Base-by-base conservation (phyloP, 2,329 filamentous ascomycete species). In the Aspergillus vadensis region DNA sequence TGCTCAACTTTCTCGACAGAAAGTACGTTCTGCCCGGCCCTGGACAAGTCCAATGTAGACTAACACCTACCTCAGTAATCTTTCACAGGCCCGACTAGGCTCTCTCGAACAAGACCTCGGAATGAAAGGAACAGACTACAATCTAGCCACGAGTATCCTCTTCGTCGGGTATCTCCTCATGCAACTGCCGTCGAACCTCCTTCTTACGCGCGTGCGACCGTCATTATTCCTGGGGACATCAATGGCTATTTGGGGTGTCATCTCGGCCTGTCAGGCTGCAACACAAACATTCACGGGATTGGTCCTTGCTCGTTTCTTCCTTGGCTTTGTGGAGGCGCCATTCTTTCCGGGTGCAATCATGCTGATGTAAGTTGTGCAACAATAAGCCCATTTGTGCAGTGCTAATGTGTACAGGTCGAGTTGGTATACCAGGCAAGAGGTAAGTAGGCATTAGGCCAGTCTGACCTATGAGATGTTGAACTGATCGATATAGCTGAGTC, bases 321-420 rank as follows among this genome's bases (percentile, higher is more conserved):
- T 81, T 2, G 74, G 74, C 25, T 71, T 76, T 52, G 67, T 73
- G 3, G 74, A 77, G 53, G 73, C 72, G 1, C 76, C 75, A 0
- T 88, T 88, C 72, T 77, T 88, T 14, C 87, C 87, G 0, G 87
- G 87, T 43, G 85, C 85, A 0, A 79, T 89, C 6, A 79, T 88
- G 57, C 83, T 89, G 50, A 80, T 89, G 51, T 71, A 54, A 5
- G 55, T 61, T 21, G 6, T 32, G 14, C 2, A 21, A 17, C 9
- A 8, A 23, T 44, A 17, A 39, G 36, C 27, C 4, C 8, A 19
- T 43, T 17, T 17, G 15, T 10, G 14, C 12, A 15, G 23, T 8
- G 25, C 51, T 61, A n/a, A 61, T 23, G 2, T 17, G n/a, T 36
- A 19, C 38, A 72, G 69, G 69, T 87, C 85, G 2, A 87, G 88